phyloP scores from a whole-genome alignment of 495 filamentous ascomycete genomes.

The Aspergillus coremiiformis region DNA sequence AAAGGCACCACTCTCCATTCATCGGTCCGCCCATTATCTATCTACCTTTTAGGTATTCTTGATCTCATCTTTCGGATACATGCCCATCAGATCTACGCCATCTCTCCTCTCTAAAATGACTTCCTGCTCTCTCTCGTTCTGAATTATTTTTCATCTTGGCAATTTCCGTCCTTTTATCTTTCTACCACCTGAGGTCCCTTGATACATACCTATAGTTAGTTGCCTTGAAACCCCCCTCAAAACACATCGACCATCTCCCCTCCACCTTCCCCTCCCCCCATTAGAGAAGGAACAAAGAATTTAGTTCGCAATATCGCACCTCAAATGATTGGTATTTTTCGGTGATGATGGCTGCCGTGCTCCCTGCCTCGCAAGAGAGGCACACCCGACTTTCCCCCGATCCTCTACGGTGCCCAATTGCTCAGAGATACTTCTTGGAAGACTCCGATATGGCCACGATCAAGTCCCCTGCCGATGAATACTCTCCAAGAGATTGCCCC shows the following conservation, averaged over 20 bases:
- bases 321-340: background rate
- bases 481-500: constrained; percentile 27
- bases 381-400: constrained; percentile 34
- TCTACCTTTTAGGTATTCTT: background rate
- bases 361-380: constrained; percentile 30
- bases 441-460: constrained; percentile 19
- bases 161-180: background rate
- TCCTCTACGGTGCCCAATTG: constrained; percentile 34
- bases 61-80: background rate
- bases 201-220: background rate
- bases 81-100: background rate
- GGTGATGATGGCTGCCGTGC: constrained; percentile 38
- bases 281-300: background rate
- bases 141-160: background rate
- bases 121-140: background rate
- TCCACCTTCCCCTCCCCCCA: too few species aligned
- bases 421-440: constrained; percentile 39
- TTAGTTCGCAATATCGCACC: background rate
- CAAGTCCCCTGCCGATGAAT: constrained; percentile 34
- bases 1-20: too few species aligned
- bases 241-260: too few species aligned
- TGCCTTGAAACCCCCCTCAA: background rate
- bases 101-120: background rate
- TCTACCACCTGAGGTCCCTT: background rate
- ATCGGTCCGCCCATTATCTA: too few species aligned